These are phyloP conservation scores for Talaromyces stipitatus DNA, from an alignment of 495 filamentous ascomycete genomes.

Conservation along the genomic window DNA sequence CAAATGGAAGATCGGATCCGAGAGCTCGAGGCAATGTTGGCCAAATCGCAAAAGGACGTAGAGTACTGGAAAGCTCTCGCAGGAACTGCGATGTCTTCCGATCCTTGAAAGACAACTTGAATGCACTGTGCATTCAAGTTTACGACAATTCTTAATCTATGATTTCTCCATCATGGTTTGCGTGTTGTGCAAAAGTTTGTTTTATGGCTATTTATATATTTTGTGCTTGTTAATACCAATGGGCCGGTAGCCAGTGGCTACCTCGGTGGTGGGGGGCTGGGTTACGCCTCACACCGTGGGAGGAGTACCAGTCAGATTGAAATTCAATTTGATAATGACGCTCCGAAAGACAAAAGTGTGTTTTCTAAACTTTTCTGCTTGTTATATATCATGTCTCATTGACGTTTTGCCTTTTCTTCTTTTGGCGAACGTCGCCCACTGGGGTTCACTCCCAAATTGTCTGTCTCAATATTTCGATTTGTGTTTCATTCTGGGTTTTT, in stretches of 20 bases:
- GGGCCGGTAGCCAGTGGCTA: constrained; percentile 5
- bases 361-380: constrained; percentile 15
- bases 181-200: constrained; percentile 7
- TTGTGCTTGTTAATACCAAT: constrained; percentile 8
- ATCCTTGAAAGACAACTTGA: not conserved
- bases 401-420: not conserved
- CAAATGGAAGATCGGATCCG: constrained; percentile 49
- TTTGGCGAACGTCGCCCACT: constrained; percentile 1
- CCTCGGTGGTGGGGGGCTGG: constrained; percentile 23
- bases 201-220: constrained; percentile 8
- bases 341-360: constrained; percentile 23
- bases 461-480: constrained; percentile 16
- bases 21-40: constrained; percentile 33
- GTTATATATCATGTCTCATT: constrained; percentile 7
- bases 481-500: constrained; percentile 14
- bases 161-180: not conserved
- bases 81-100: constrained; percentile 12
- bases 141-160: constrained; percentile 11
- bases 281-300: constrained; percentile 18
- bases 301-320: constrained; percentile 18
- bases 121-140: constrained; percentile 7
- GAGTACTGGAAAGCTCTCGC: constrained; percentile 55
- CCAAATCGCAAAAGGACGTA: constrained; percentile 43
- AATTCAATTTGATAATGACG: constrained; percentile 14
- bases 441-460: constrained; percentile 9